Evolutionary conservation across 768 basidiomycete genomes (phyloP).

Genomic region (Podaxis sp.): DNA sequence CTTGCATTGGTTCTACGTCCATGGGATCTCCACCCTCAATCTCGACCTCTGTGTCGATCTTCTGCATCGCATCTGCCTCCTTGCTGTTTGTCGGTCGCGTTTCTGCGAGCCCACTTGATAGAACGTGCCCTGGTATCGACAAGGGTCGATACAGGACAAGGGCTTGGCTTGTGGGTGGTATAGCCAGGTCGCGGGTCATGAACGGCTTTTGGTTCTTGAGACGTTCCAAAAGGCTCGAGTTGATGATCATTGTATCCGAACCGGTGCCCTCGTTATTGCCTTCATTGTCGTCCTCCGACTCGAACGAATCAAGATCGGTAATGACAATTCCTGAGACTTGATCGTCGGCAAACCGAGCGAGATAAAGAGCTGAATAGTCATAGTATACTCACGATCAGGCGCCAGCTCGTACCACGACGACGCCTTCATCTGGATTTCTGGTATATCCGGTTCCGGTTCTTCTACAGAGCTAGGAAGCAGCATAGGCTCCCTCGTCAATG

Average conservation of each 20-base stretch:
- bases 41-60: too few species aligned
- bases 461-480: conserved; percentile 32
- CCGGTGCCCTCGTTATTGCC: conserved; percentile 20
- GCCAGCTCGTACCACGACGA: conserved; percentile 71
- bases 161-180: conserved; percentile 38
- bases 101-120: background rate
- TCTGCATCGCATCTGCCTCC: background rate
- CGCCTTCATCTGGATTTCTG: conserved; percentile 63
- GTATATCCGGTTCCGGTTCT: conserved; percentile 40
- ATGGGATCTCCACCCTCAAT: conserved; percentile 42
- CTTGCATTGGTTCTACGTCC: conserved; percentile 45
- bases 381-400: conserved; percentile 55
- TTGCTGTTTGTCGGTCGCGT: background rate
- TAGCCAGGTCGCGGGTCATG: conserved; percentile 19
- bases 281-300: conserved; percentile 41
- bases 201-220: conserved; percentile 34
- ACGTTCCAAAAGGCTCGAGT: conserved; percentile 44
- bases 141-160: conserved; percentile 56
- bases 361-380: conserved; percentile 2
- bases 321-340: conserved; percentile 57
- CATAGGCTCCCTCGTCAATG: background rate
- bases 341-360: background rate
- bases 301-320: conserved; percentile 54
- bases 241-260: conserved; percentile 29
- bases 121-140: conserved; percentile 15